phyloP scores from a whole-genome alignment of 2,329 filamentous ascomycete species.

The Alternaria triticina region DNA sequence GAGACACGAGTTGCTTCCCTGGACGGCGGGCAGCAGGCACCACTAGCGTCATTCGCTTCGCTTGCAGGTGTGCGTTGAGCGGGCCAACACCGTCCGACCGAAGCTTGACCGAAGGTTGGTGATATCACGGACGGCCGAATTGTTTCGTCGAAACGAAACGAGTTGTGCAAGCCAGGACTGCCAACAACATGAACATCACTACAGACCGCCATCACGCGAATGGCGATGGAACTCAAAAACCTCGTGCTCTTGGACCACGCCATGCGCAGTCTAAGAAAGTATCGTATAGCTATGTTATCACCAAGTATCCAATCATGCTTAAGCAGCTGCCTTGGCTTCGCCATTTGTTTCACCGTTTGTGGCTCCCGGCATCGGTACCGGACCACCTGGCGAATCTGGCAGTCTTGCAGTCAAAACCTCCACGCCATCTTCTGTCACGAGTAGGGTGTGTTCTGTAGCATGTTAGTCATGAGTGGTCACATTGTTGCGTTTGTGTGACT shows the following conservation, averaged over 20 bases:
- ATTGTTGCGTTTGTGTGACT: slow-evolving; percentile 34
- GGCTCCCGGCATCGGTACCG: slow-evolving; percentile 63
- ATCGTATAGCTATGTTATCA: background rate
- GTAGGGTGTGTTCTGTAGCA: slow-evolving; percentile 74
- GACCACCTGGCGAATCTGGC: slow-evolving; percentile 76
- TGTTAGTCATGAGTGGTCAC: slow-evolving; percentile 14
- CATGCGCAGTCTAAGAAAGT: background rate
- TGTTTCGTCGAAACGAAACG: background rate
- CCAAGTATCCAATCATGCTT: background rate
- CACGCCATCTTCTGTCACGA: slow-evolving; percentile 82
- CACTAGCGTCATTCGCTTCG: slow-evolving; percentile 23
- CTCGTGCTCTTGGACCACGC: background rate
- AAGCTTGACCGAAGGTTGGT: background rate
- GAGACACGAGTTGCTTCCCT: slow-evolving; percentile 30
- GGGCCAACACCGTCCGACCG: slow-evolving; percentile 6
- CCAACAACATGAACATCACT: background rate
- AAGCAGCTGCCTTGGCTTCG: slow-evolving; percentile 27
- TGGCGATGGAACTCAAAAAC: background rate
- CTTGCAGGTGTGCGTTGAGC: slow-evolving; percentile 6
- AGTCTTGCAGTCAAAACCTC: slow-evolving; percentile 80
- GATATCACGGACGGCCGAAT: background rate
- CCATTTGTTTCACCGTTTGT: slow-evolving; percentile 29
- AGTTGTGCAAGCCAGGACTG: background rate
- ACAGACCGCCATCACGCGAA: background rate
- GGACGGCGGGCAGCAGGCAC: slow-evolving; percentile 21